Base-by-base conservation (phyloP, 2,329 filamentous ascomycete genomes). In the Atkinsonella texensis region DNA sequence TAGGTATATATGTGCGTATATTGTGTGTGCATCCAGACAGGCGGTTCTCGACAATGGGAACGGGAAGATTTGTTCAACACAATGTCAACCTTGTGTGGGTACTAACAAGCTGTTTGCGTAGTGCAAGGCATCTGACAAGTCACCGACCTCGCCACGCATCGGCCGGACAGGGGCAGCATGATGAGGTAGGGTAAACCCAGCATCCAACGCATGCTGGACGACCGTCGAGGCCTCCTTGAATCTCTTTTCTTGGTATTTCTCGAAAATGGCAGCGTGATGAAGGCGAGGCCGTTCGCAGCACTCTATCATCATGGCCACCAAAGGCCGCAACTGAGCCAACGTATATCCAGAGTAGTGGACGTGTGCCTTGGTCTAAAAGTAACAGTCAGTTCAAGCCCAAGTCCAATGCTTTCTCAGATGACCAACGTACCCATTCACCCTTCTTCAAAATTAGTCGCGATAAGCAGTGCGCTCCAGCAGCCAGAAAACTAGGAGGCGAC, bases 321-420 rank as follows among this genome's bases (percentile, higher is more conserved):
- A 72, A 2, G 85, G 83, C 61, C 83, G 83, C 52, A 98, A 74
- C 68, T 98, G 93, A 45, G 74, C 71, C 71, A 86, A 89, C 2
- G 90, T 95, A 71, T 98, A 97, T 50, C 88, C 88, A 38, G 91
- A 95, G 70, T 95, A 97, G 70, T 94, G 84, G 38, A 93, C 84
- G 64, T 98, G 93, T 17, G 84, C 80, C 55, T 81, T 80, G 54
- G 85, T 84, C 89, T 94, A 39, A 28, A 20, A 31, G 28, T 28
- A 23, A 13, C 3, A 15, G 40, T 54, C 40, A 52, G 52, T 46
- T 49, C 41, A 35, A n/a, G 5, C n/a, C 12, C 4, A 32, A 12
- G 7, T 8, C 15, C 10, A 50, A 40, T 20, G 10, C 18, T 11
- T 32, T 17, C 10, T 15, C 13, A 8, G n/a, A 2, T 28, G 42